phyloP scores from a whole-genome alignment of 495 filamentous ascomycete genomes.

The Penicillium macrosclerotiorum region DNA sequence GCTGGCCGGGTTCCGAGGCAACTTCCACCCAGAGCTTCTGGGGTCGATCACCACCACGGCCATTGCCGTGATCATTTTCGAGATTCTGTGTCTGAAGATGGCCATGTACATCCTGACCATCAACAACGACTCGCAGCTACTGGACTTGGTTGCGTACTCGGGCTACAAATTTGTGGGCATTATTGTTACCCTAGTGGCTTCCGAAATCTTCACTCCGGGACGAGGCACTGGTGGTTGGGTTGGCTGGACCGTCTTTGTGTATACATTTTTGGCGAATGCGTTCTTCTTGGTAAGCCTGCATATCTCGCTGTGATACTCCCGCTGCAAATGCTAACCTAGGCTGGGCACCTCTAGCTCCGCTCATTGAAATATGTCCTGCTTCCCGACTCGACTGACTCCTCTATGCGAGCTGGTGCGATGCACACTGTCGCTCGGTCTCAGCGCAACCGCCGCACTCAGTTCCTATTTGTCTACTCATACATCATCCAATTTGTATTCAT shows the following conservation, averaged over 20 bases:
- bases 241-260: constrained; percentile 83
- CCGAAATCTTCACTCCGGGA: constrained; percentile 73
- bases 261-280: constrained; percentile 90
- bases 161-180: constrained; percentile 99
- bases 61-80: constrained; percentile 75
- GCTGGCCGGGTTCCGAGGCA: constrained; percentile 84
- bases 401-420: constrained; percentile 60
- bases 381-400: constrained; percentile 71
- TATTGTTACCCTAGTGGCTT: constrained; percentile 76
- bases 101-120: constrained; percentile 92
- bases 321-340: constrained; percentile 27
- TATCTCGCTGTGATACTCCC: background rate
- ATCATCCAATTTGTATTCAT: constrained; percentile 91
- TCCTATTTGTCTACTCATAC: constrained; percentile 93
- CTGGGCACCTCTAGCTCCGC: constrained; percentile 64
- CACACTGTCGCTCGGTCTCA: constrained; percentile 81
- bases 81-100: constrained; percentile 85
- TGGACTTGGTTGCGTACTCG: constrained; percentile 92
- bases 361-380: constrained; percentile 94
- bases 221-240: constrained; percentile 81
- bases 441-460: constrained; percentile 87
- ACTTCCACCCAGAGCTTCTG: constrained; percentile 90
- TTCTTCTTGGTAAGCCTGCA: constrained; percentile 77
- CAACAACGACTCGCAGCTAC: constrained; percentile 79
- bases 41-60: constrained; percentile 84